Conservation (phyloP, 352 stramenopile genomes). For the Phytophthora agathidicida region DNA sequence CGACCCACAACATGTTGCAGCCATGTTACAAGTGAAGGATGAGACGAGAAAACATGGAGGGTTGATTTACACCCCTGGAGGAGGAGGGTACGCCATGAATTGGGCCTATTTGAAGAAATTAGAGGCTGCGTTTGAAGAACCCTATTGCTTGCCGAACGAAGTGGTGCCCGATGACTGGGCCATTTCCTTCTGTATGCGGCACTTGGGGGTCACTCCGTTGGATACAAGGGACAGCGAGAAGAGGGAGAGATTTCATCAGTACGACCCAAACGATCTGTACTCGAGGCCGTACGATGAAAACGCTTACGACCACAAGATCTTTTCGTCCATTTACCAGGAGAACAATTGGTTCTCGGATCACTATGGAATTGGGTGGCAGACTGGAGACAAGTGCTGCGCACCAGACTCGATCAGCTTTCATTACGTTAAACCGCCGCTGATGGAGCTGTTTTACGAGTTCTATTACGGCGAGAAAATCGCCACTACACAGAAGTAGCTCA, state of each 20-base stretch:
- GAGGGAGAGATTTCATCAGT: conserved; percentile 87
- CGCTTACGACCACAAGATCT: conserved; percentile 75
- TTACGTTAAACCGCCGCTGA: conserved; percentile 86
- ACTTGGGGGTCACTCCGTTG: conserved; percentile 64
- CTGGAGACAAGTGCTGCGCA: conserved; percentile 75
- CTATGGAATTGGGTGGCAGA: conserved; percentile 80
- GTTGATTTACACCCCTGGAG: conserved; percentile 85
- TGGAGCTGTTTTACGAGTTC: conserved; percentile 86
- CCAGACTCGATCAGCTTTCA: conserved; percentile 85
- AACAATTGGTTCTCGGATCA: conserved; percentile 92
- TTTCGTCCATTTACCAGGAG: conserved; percentile 81
- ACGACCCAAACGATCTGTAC: conserved; percentile 77
- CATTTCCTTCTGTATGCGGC: conserved; percentile 88
- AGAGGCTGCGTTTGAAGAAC: conserved; percentile 71
- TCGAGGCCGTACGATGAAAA: conserved; percentile 69
- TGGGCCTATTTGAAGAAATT: conserved; percentile 79
- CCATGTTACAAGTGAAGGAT: conserved; percentile 55
- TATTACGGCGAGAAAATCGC: conserved; percentile 58
- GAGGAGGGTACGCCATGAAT: conserved; percentile 86
- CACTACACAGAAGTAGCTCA: conserved; percentile 3
- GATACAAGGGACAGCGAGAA: conserved; percentile 76
- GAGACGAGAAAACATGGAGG: conserved; percentile 59
- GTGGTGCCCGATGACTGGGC: conserved; percentile 86
- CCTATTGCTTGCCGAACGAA: conserved; percentile 72
- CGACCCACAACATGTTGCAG: conserved; percentile 58